phyloP scores from a whole-genome alignment of 164 flowering plant species.

The Sextonia rubra region DNA sequence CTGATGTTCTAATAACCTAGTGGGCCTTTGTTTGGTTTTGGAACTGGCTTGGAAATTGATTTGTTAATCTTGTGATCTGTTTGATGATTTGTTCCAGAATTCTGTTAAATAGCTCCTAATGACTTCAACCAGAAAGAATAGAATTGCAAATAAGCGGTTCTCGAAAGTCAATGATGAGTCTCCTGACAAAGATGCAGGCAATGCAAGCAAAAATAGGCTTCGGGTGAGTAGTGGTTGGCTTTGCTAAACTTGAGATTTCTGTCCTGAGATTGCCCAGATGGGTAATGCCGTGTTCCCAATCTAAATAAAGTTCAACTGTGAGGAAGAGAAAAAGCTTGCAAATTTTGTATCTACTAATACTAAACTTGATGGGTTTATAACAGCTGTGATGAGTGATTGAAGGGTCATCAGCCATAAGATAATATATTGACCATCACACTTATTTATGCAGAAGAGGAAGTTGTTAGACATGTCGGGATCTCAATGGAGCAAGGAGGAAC shows the following conservation, averaged over 20 bases:
- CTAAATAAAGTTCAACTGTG: no score
- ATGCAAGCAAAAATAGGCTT: conserved; percentile 34
- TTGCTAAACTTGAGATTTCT: not conserved
- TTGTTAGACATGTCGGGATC: conserved; percentile 78
- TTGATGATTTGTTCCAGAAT: conserved; percentile 6
- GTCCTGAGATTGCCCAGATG: not conserved
- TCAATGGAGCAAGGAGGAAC: conserved; percentile 88
- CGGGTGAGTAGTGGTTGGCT: conserved; percentile 36
- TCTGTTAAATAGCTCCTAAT: conserved; percentile 17
- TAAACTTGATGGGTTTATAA: no score
- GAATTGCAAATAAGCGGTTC: conserved; percentile 41
- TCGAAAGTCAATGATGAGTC: conserved; percentile 38
- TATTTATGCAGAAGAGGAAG: conserved; percentile 63
- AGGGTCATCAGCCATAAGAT: no score
- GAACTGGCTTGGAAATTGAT: not conserved
- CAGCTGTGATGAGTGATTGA: no score
- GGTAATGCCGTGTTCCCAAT: not conserved
- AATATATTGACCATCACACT: conserved; percentile 1
- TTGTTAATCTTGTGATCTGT: not conserved
- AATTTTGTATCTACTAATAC: no score
- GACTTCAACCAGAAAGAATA: conserved; percentile 53
- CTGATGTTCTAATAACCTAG: no score
- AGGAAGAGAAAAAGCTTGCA: no score
- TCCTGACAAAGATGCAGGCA: conserved; percentile 41
- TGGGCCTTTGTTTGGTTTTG: no score